phyloP scores from a whole-genome alignment of 2,329 filamentous ascomycete genomes.

The Lachnellula occidentalis region DNA sequence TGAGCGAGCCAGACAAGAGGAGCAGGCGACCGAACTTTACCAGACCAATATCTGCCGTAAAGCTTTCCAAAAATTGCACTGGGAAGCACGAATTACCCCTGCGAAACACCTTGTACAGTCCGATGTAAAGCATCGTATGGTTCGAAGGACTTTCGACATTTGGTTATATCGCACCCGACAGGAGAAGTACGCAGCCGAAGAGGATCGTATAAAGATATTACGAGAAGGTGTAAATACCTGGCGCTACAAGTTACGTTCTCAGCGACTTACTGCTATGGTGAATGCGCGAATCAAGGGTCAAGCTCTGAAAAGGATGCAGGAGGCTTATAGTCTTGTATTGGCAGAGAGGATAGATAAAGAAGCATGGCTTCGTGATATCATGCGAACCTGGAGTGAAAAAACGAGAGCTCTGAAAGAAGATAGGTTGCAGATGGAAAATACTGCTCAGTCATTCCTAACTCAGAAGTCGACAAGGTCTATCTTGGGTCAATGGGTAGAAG shows the following conservation, averaged over 20 bases:
- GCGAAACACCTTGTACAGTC: slow-evolving; percentile 34
- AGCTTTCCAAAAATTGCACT: slow-evolving; percentile 24
- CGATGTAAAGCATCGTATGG: slow-evolving; percentile 39
- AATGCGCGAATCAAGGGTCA: slow-evolving; percentile 51
- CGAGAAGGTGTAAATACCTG: slow-evolving; percentile 54
- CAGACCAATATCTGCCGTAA: slow-evolving; percentile 7
- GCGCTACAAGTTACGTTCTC: slow-evolving; percentile 55
- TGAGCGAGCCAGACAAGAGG: slow-evolving; percentile 7
- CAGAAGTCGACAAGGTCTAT: slow-evolving; percentile 21
- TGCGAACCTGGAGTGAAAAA: slow-evolving; percentile 36
- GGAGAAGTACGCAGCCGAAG: slow-evolving; percentile 41
- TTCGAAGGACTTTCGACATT: slow-evolving; percentile 40
- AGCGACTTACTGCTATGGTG: slow-evolving; percentile 44
- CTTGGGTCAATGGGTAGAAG: slow-evolving; percentile 22
- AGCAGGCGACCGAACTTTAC: slow-evolving; percentile 14
- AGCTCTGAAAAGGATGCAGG: slow-evolving; percentile 55
- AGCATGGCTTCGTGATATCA: slow-evolving; percentile 34
- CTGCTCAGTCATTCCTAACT: slow-evolving; percentile 19
- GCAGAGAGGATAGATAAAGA: slow-evolving; percentile 33
- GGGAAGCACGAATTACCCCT: slow-evolving; percentile 23
- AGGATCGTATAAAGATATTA: slow-evolving; percentile 47
- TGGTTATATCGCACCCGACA: slow-evolving; percentile 44
- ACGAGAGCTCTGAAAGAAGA: slow-evolving; percentile 28
- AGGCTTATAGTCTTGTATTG: slow-evolving; percentile 40
- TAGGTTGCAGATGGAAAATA: slow-evolving; percentile 20